Conservation (phyloP, 2,329 filamentous ascomycete species). For the Ceratocystiopsis sp. region DNA sequence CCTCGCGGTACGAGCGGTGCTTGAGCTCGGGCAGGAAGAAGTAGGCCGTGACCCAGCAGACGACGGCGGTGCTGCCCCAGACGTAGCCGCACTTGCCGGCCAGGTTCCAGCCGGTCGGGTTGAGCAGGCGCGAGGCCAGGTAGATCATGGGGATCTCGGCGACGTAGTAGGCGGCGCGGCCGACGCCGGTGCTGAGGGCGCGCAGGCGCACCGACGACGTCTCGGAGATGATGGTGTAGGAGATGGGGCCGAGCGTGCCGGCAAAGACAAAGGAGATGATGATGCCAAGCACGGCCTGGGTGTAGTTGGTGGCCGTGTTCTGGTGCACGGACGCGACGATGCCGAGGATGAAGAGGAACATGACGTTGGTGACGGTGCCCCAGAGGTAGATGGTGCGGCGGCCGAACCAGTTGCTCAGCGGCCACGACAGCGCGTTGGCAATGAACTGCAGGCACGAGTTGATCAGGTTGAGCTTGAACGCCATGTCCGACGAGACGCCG, state of each 20-base stretch:
- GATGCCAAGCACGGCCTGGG: conserved; percentile 2
- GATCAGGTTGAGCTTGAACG: conserved; percentile 46
- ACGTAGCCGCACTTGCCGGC: conserved; percentile 41
- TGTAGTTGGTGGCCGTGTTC: conserved; percentile 11
- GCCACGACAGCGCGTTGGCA: conserved; percentile 49
- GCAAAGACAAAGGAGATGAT: conserved; percentile 31
- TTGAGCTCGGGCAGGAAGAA: conserved; percentile 39
- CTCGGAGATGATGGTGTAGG: conserved; percentile 18
- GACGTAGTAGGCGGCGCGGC: conserved; percentile 13
- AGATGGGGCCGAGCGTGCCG: conserved; percentile 34
- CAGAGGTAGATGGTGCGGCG: conserved; percentile 8
- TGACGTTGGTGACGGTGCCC: conserved; percentile 4
- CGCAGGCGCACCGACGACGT: conserved; percentile 19
- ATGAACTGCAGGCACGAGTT: conserved; percentile 44
- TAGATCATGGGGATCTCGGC: conserved; percentile 11
- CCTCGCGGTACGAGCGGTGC: conserved; percentile 39
- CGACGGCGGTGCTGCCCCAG: conserved; percentile 38
- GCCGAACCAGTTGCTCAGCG: conserved; percentile 31
- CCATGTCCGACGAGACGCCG: conserved; percentile 32
- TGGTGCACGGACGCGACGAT: conserved; percentile 23
- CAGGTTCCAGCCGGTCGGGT: conserved; percentile 22
- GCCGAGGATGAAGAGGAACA: conserved; percentile 11
- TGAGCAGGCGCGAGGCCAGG: conserved; percentile 18
- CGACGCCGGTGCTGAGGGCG: conserved; percentile 15
- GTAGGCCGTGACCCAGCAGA: conserved; percentile 34